phyloP scores from a whole-genome alignment of 176 grass and related monocot species.

The Carex parvula region DNA sequence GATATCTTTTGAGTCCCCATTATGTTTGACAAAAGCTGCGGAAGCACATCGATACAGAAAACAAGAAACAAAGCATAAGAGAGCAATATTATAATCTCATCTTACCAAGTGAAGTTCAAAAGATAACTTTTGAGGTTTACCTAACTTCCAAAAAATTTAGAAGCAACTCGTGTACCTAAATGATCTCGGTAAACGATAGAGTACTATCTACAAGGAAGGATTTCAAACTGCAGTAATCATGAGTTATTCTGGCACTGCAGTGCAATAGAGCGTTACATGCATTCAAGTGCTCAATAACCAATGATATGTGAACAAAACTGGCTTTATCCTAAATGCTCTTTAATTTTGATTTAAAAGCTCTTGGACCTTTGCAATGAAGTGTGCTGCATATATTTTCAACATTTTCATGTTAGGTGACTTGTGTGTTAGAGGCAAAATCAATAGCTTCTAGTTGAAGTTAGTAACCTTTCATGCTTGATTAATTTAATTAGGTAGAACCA shows the following conservation, averaged over 20 bases:
- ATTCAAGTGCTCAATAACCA: background rate
- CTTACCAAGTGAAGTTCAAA: background rate
- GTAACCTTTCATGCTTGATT: background rate
- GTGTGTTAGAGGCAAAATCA: background rate
- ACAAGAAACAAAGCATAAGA: background rate
- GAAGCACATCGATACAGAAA: conserved; percentile 7
- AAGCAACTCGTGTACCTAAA: background rate
- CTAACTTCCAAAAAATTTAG: background rate
- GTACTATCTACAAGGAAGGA: background rate
- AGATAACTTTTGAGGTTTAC: background rate
- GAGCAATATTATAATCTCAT: background rate
- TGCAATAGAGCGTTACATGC: background rate
- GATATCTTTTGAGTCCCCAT: conserved; percentile 98
- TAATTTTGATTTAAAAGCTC: background rate
- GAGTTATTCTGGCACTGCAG: background rate
- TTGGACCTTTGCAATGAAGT: background rate
- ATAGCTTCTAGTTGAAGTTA: background rate
- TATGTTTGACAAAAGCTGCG: conserved; percentile 74
- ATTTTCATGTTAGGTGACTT: background rate
- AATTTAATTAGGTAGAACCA: background rate
- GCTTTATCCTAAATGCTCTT: background rate
- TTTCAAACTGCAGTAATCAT: background rate
- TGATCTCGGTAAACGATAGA: background rate
- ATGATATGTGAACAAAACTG: background rate
- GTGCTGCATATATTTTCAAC: background rate